Evolutionary conservation across 2,329 filamentous ascomycete genomes (phyloP).

Genomic region (Seiridium cupressi): DNA sequence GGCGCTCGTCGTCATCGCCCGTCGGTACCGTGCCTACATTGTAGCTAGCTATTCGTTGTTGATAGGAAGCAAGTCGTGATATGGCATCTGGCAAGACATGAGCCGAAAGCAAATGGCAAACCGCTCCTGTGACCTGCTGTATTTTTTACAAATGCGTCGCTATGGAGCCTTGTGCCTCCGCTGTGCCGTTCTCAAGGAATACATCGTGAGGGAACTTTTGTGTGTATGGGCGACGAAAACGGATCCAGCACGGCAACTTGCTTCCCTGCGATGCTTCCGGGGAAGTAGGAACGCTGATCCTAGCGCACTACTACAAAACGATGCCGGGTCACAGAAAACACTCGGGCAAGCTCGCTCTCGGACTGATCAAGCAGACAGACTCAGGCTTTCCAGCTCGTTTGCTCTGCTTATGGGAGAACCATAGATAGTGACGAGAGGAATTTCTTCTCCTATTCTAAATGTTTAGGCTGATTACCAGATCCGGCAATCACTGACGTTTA

Average conservation of each 20-base stretch:
- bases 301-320: background rate
- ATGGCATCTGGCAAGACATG: background rate
- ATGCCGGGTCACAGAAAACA: background rate
- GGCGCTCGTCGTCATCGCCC: too few relatives aligned
- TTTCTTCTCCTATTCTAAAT: background rate
- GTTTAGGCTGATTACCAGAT: background rate
- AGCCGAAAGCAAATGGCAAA: background rate
- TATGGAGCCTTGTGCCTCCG: background rate
- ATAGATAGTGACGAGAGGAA: background rate
- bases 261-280: conserved; percentile 4
- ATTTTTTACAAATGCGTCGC: background rate
- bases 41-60: too few relatives aligned
- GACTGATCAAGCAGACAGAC: too few relatives aligned
- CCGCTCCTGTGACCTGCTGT: background rate
- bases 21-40: too few relatives aligned
- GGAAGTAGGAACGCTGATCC: background rate
- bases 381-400: background rate
- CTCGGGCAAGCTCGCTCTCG: background rate
- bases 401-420: background rate
- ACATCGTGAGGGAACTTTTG: background rate
- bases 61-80: too few relatives aligned
- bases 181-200: background rate
- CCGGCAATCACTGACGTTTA: background rate
- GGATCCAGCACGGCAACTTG: background rate
- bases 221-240: background rate